phyloP scores from a whole-genome alignment of 306 rosid species.

The Delonix regia region DNA sequence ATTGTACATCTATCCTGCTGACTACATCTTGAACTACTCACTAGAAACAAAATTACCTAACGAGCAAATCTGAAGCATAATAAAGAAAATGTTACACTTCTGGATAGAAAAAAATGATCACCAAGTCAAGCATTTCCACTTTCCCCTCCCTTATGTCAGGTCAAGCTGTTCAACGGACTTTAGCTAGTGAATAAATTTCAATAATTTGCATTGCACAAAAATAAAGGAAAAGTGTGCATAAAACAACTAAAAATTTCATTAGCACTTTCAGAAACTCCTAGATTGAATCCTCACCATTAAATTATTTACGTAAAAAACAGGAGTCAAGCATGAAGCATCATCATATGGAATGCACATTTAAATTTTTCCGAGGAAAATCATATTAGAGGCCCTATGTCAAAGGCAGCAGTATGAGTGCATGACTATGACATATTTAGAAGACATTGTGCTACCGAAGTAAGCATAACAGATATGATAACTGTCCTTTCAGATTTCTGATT shows the following conservation, averaged over 20 bases:
- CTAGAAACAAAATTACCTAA: neutral
- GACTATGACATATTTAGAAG: neutral
- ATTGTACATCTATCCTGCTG: neutral
- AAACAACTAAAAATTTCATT: neutral
- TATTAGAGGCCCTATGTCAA: neutral
- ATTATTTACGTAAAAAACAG: neutral
- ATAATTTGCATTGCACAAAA: slow-evolving; percentile 19
- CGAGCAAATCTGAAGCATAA: neutral
- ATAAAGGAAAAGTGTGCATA: neutral
- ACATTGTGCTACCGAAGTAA: neutral
- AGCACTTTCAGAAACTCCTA: neutral
- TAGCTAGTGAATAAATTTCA: neutral
- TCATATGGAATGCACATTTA: neutral
- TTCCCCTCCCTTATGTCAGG: neutral
- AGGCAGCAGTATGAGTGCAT: neutral
- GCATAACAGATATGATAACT: neutral
- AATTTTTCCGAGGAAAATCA: slow-evolving; percentile 9
- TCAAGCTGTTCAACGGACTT: neutral
- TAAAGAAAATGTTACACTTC: neutral
- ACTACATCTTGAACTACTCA: neutral
- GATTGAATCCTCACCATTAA: neutral
- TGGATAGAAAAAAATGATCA: neutral
- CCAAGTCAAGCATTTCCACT: neutral
- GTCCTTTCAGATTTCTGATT: slow-evolving; percentile 4
- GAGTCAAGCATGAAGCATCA: neutral